Conservation (phyloP, 1,284 basidiomycete species). For the Cryptococcus sp. region DNA sequence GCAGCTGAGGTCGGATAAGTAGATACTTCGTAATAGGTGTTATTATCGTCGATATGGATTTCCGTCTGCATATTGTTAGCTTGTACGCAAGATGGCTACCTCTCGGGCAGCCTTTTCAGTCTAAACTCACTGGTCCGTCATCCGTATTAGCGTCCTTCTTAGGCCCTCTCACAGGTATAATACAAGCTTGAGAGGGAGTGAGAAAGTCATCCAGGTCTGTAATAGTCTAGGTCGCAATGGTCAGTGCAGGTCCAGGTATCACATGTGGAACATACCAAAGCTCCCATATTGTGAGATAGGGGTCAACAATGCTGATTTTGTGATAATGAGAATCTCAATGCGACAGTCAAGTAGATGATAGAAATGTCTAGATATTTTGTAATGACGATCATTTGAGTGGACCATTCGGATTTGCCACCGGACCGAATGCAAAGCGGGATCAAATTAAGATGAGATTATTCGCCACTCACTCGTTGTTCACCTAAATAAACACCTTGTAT, state of each 20-base stretch:
- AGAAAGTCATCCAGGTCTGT: constrained; percentile 98
- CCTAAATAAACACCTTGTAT: not conserved
- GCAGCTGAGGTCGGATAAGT: constrained; percentile 26
- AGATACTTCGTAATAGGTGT: constrained; percentile 47
- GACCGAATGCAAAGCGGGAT: not conserved
- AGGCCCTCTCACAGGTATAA: constrained; percentile 71
- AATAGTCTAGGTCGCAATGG: constrained; percentile 28
- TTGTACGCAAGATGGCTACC: not conserved
- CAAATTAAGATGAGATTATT: not conserved
- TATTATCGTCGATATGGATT: constrained; percentile 69
- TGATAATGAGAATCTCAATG: too few relatives aligned
- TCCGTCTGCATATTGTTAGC: constrained; percentile 57
- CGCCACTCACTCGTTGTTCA: not conserved
- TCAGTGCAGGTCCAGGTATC: not conserved
- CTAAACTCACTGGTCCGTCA: constrained; percentile 18
- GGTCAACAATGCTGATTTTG: too few relatives aligned
- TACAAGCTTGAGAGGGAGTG: constrained; percentile 93
- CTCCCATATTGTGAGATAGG: too few relatives aligned
- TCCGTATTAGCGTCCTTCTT: constrained; percentile 20
- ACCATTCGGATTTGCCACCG: too few relatives aligned
- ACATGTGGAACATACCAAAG: not conserved
- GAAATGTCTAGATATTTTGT: too few relatives aligned
- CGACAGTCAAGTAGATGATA: too few relatives aligned
- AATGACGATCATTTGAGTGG: too few relatives aligned
- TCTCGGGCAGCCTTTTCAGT: not conserved